Percentiles rank a stretch among this genome's conserved stretches.
Evolutionary conservation across 441 rosid species (phyloP).

Genomic region (Cnidoscolus chayamansa): DNA sequence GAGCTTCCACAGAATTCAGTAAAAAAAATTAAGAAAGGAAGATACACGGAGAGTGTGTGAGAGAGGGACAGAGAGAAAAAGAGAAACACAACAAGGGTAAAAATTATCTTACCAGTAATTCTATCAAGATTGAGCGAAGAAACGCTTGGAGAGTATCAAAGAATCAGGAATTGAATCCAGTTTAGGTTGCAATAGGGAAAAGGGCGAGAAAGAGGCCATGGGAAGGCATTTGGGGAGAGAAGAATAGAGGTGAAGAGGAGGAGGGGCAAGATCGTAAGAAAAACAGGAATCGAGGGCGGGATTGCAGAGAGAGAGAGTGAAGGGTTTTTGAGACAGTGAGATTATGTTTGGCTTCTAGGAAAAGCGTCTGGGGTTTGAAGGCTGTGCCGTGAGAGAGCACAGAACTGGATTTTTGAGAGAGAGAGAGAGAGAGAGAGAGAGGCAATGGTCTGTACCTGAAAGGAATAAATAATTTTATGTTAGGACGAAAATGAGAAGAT

Average conservation of each 20-base stretch:
- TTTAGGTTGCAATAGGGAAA: conserved; percentile 6
- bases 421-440: conserved; percentile 4
- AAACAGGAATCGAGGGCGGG: conserved; percentile 25
- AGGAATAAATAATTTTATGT: too few relatives aligned
- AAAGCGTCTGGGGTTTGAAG: neutral
- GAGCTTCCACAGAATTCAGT: neutral
- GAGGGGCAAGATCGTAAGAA: conserved; percentile 37
- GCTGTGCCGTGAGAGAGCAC: neutral
- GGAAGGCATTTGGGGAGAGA: conserved; percentile 33
- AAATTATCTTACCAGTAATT: conserved; percentile 31
- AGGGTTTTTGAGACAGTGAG: conserved; percentile 10
- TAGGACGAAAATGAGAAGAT: too few relatives aligned
- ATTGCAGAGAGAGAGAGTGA: conserved; percentile 16
- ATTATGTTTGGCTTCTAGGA: conserved; percentile 9
- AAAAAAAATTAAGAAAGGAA: neutral
- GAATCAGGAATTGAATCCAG: conserved; percentile 17
- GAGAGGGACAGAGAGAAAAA: neutral
- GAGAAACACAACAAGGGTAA: neutral
- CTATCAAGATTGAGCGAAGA: conserved; percentile 19
- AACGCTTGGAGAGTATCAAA: conserved; percentile 18
- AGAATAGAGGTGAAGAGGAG: neutral
- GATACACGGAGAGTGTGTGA: neutral
- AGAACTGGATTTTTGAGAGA: neutral
- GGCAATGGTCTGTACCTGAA: too few relatives aligned
- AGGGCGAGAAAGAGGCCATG: conserved; percentile 17